phyloP scores from a whole-genome alignment of 139 green algal species.

The Auxenochlorella pyrenoidosa region DNA sequence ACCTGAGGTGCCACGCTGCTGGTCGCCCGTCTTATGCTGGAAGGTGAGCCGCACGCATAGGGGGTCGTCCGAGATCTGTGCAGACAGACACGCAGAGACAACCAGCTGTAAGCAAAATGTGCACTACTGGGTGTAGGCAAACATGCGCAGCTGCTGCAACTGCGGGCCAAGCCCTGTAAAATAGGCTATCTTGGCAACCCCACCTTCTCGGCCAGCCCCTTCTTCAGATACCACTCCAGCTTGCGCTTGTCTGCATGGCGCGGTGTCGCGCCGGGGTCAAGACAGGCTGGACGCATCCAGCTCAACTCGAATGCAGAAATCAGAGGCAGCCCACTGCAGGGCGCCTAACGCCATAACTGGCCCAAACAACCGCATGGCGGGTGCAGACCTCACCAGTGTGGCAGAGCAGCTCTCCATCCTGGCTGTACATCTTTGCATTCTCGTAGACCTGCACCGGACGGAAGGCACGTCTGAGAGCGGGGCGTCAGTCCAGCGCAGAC shows the following conservation, averaged over 20 bases:
- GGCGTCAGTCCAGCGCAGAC: too few species aligned
- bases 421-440: conserved; percentile 82
- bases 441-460: conserved; percentile 59
- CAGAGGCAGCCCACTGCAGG: too few species aligned
- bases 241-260: conserved; percentile 44
- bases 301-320: too few species aligned
- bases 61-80: conserved; percentile 54
- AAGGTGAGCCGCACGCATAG: conserved; percentile 78
- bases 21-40: conserved; percentile 78
- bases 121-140: too few species aligned
- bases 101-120: too few species aligned
- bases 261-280: neutral
- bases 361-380: neutral
- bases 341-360: too few species aligned
- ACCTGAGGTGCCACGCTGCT: conserved; percentile 50
- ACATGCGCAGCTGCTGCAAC: neutral
- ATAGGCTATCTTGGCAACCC: too few species aligned
- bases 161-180: too few species aligned
- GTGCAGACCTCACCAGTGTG: conserved; percentile 36
- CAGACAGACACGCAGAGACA: too few species aligned
- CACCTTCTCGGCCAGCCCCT: conserved; percentile 63
- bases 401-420: conserved; percentile 78
- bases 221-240: conserved; percentile 69
- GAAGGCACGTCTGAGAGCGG: neutral
- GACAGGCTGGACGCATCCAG: neutral